Evolutionary conservation across 2,329 filamentous ascomycete genomes (phyloP).

Genomic region (Colletotrichum agaves): DNA sequence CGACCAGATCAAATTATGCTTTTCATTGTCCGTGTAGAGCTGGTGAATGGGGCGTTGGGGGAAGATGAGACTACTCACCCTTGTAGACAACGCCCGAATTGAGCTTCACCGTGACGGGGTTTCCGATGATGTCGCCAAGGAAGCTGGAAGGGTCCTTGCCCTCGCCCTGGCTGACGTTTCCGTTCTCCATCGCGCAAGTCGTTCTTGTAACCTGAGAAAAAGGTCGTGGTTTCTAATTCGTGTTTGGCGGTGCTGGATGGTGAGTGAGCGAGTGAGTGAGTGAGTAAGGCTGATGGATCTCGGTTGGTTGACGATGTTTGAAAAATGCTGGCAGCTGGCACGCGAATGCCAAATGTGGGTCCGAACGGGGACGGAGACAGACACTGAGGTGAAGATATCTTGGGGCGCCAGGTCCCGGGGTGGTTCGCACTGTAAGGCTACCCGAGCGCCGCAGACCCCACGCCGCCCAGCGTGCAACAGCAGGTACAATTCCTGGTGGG

Average conservation of each 20-base stretch:
- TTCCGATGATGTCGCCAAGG: conserved; percentile 92
- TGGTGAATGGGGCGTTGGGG: conserved; percentile 35
- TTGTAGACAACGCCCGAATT: conserved; percentile 99
- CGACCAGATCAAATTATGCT: neutral
- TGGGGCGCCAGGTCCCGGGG: neutral
- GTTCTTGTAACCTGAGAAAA: neutral
- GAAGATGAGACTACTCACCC: conserved; percentile 63
- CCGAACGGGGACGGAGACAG: too few relatives aligned
- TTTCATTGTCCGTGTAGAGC: too few relatives aligned
- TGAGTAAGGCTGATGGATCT: conserved; percentile 18
- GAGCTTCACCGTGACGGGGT: conserved; percentile 93
- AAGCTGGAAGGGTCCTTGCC: conserved; percentile 95
- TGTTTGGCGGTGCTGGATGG: neutral
- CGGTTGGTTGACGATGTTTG: conserved; percentile 19
- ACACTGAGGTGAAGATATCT: neutral
- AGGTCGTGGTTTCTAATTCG: neutral
- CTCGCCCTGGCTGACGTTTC: conserved; percentile 69
- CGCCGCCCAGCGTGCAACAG: conserved; percentile 20
- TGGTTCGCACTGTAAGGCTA: conserved; percentile 37
- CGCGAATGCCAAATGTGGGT: neutral
- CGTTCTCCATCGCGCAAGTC: conserved; percentile 76
- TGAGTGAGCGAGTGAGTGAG: conserved; percentile 10
- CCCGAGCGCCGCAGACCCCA: conserved; percentile 10
- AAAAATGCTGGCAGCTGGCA: conserved; percentile 34
- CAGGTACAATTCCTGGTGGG: conserved; percentile 7